Evolutionary conservation across 2,329 filamentous ascomycete species (phyloP), one percentile per base, ranked within the genome.

Genomic region (Claviceps quebecensis): DNA sequence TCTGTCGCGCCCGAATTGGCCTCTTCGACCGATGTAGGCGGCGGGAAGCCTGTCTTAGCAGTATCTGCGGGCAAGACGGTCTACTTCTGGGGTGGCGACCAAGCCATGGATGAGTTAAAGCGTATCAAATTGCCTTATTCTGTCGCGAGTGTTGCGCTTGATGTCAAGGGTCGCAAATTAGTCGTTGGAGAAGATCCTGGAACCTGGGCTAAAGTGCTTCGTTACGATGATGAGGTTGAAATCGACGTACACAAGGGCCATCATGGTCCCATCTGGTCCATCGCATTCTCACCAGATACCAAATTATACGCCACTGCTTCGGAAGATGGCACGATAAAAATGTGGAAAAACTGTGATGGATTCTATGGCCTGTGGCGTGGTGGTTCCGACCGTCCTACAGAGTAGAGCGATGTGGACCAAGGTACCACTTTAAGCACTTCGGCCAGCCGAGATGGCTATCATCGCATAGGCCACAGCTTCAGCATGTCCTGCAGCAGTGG

Each of bases 291-390:
- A 0, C 93, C 93, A 0, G 93, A 98, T 62, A 90, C 90, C 46
- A 96, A 95, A 65, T 73, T 98, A 7, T 98, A 97, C 64, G 93
- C 90, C 1, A 98, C 93, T 1, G 93, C 87, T 34, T 96, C 90
- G 47, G 93, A 98, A 65, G 93, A 98, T 61, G 93, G 93, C 41
- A 98, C 93, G 0, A 94, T 98, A 67, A 98, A 98, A 71, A 74
- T 98, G 73, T 84, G 80, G 80, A 84, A 84, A 69, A 84, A 84
- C 56, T 83, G 80, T 54, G 77, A 81, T 5, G 80, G 80, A 0
- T 76, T 74, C 53, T 84, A 82, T 52, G 80, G 80, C 2, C 72
- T 83, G 39, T 84, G 80, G 80, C 72, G 75, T 40, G 76, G 76
- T 48, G 72, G 72, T n/a, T 63, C 62, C 29, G 63, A 68, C 50